These are phyloP conservation scores for Taiozyma onychis DNA, from an alignment of 1,139 yeast species.

Conservation along the genomic window DNA sequence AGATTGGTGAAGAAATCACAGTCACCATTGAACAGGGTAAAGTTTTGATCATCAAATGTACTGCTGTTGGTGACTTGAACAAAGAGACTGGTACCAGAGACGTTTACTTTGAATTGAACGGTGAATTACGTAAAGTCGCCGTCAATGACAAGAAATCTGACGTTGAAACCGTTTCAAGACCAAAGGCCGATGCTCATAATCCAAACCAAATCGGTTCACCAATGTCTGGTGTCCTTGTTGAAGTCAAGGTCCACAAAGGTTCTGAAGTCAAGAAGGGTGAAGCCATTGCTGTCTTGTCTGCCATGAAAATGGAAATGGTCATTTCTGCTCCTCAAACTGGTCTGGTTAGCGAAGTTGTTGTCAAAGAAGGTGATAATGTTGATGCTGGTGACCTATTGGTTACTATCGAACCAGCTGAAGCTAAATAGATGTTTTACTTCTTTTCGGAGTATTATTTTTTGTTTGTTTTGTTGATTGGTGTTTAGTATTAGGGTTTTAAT, in stretches of 20 bases:
- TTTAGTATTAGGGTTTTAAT: conserved; percentile 1
- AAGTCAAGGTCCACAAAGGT: conserved; percentile 85
- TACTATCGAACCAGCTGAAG: conserved; percentile 25
- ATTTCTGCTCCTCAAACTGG: conserved; percentile 91
- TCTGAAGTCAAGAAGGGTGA: conserved; percentile 94
- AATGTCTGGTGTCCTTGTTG: conserved; percentile 98
- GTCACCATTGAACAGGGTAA: conserved; percentile 95
- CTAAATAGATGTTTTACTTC: background rate
- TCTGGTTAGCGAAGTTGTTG: conserved; percentile 65
- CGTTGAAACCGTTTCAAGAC: conserved; percentile 78
- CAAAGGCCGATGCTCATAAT: conserved; percentile 82
- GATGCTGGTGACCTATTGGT: conserved; percentile 79
- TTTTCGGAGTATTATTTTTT: conserved; percentile 4
- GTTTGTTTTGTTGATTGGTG: background rate
- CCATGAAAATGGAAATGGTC: conserved; percentile 99
- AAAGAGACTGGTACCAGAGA: conserved; percentile 87
- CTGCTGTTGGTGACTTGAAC: conserved; percentile 90
- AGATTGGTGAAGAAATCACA: conserved; percentile 79
- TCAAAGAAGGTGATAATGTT: conserved; percentile 90
- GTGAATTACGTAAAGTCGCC: conserved; percentile 95
- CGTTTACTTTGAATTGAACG: conserved; percentile 95
- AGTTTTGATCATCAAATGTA: conserved; percentile 80
- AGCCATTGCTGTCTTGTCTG: conserved; percentile 88
- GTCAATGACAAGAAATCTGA: conserved; percentile 84
- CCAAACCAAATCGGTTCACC: conserved; percentile 97